These are phyloP conservation scores for Sugiyamaella grinbergsii DNA, from an alignment of 1,139 yeast species.

Conservation along the genomic window DNA sequence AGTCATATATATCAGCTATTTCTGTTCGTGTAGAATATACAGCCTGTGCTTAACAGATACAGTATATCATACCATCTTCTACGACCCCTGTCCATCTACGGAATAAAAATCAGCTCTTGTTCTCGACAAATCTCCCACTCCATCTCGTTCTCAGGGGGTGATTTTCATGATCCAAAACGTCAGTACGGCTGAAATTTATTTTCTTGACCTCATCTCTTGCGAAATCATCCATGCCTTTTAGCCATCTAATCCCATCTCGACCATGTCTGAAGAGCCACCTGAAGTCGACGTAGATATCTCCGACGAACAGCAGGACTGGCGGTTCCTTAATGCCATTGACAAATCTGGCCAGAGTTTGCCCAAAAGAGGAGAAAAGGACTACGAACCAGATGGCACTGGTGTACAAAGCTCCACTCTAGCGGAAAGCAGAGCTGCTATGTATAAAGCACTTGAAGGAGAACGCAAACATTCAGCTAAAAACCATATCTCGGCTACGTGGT, in stretches of 20 bases:
- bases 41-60: no score
- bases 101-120: no score
- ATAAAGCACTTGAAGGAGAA: conserved; percentile 58
- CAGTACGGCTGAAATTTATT: no score
- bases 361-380: conserved; percentile 81
- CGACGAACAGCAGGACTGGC: conserved; percentile 76
- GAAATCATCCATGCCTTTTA: background rate
- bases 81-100: no score
- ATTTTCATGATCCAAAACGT: no score
- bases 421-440: conserved; percentile 71
- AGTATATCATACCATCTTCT: no score
- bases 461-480: conserved; percentile 57
- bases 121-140: no score
- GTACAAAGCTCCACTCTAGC: conserved; percentile 57
- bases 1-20: no score
- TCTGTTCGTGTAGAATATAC: no score
- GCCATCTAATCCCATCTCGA: background rate
- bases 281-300: conserved; percentile 30
- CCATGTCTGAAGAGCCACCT: conserved; percentile 7
- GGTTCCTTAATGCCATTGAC: conserved; percentile 41
- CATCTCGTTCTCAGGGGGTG: no score
- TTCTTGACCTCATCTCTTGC: no score
- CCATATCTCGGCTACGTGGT: conserved; percentile 50
- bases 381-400: conserved; percentile 77
- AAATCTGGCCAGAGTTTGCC: conserved; percentile 44